phyloP scores from a whole-genome alignment of 805 yeast species.

The Allodekkera sacchari region DNA sequence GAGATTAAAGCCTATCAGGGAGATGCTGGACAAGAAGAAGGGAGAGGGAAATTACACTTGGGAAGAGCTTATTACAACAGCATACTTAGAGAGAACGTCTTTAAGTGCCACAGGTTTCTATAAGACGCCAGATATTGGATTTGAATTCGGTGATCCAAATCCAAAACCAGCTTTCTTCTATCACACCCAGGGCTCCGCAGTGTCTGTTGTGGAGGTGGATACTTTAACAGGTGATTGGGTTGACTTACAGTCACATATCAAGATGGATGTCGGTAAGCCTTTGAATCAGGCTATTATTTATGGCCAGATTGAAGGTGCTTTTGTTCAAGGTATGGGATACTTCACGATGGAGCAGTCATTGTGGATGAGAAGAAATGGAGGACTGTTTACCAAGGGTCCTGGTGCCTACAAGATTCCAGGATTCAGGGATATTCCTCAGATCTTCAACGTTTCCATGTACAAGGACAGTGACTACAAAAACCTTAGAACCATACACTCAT shows the following conservation, averaged over 20 bases:
- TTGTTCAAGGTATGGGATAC: conserved; percentile 41
- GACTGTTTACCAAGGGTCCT: conserved; percentile 38
- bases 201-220: conserved; percentile 35
- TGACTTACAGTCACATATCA: conserved; percentile 31
- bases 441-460: conserved; percentile 33
- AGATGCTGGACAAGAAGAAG: conserved; percentile 21
- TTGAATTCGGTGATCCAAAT: conserved; percentile 30
- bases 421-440: conserved; percentile 38
- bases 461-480: conserved; percentile 34
- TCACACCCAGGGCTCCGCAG: conserved; percentile 38
- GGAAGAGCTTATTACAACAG: conserved; percentile 32
- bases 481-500: conserved; percentile 33
- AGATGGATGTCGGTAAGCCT: conserved; percentile 42
- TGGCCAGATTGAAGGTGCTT: conserved; percentile 45
- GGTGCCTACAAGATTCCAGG: conserved; percentile 45
- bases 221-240: conserved; percentile 42
- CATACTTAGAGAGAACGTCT: conserved; percentile 37
- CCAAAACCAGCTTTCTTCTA: conserved; percentile 40
- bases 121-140: conserved; percentile 42
- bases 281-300: conserved; percentile 40
- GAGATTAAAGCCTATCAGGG: conserved; percentile 31
- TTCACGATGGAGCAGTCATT: conserved; percentile 40
- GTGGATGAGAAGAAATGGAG: conserved; percentile 34
- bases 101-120: conserved; percentile 41
- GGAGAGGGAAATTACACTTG: conserved; percentile 24